Evolutionary conservation across 2,329 filamentous ascomycete species (phyloP).

Genomic region (Botrytis cinerea): DNA sequence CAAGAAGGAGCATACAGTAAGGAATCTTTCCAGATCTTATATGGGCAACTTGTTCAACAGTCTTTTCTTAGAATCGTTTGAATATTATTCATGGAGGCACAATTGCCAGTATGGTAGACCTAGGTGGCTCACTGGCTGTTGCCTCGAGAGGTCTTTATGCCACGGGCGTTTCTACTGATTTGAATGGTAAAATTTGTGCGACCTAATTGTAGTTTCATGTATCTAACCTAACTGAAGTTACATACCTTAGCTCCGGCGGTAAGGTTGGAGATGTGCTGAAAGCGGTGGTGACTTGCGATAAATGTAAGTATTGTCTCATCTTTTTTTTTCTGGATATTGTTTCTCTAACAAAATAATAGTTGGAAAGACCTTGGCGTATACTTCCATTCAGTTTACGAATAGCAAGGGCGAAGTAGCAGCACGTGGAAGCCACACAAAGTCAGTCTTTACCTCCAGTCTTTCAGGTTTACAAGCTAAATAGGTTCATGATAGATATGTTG

Average conservation of each 20-base stretch:
- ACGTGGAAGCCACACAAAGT: slow-evolving; percentile 68
- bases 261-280: slow-evolving; percentile 57
- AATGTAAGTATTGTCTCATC: slow-evolving; percentile 48
- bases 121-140: slow-evolving; percentile 65
- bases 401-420: slow-evolving; percentile 60
- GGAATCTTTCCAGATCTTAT: slow-evolving; percentile 31
- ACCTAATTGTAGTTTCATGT: background rate
- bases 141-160: slow-evolving; percentile 63
- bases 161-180: slow-evolving; percentile 65
- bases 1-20: slow-evolving; percentile 71
- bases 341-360: slow-evolving; percentile 46
- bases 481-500: slow-evolving; percentile 40
- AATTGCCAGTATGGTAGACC: slow-evolving; percentile 72
- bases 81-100: slow-evolving; percentile 77
- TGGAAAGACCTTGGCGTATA: slow-evolving; percentile 65
- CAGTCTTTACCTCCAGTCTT: slow-evolving; percentile 27
- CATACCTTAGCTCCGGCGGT: slow-evolving; percentile 61
- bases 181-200: slow-evolving; percentile 52
- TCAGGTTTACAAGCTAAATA: background rate
- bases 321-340: background rate
- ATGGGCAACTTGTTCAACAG: slow-evolving; percentile 1
- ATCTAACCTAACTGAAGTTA: slow-evolving; percentile 49
- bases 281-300: slow-evolving; percentile 60
- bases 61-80: slow-evolving; percentile 63
- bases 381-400: slow-evolving; percentile 60